Evolutionary conservation across 305 asterid species (phyloP).

Genomic region (Fraxinus floribunda): DNA sequence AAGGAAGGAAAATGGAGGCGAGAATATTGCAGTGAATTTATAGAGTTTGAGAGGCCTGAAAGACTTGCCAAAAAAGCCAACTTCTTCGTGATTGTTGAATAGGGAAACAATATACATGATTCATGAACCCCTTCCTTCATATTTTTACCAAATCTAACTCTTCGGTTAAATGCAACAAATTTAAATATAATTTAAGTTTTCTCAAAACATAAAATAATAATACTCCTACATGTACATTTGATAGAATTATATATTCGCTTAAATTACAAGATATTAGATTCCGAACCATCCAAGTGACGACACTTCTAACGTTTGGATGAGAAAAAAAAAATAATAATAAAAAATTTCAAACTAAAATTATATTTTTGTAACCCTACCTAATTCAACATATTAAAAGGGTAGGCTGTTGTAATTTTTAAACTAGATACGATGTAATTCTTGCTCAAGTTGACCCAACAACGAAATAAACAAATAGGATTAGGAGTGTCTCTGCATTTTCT

Average conservation of each 20-base stretch:
- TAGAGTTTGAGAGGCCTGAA: slow-evolving; percentile 24
- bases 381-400: background rate
- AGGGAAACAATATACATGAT: slow-evolving; percentile 17
- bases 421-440: background rate
- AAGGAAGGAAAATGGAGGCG: slow-evolving; percentile 15
- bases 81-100: slow-evolving; percentile 28
- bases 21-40: slow-evolving; percentile 29
- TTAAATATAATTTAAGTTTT: background rate
- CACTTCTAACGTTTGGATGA: background rate
- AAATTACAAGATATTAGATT: background rate
- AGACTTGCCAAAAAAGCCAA: slow-evolving; percentile 51
- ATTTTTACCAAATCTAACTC: background rate
- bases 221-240: background rate
- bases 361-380: background rate
- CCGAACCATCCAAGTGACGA: background rate
- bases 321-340: background rate
- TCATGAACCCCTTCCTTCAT: background rate
- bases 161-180: background rate
- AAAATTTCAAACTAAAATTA: background rate
- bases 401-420: no score
- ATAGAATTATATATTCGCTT: background rate
- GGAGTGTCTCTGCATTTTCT: background rate
- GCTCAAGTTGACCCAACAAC: background rate
- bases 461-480: background rate
- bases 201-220: background rate